A percentile compares a stretch with the other conserved stretches of the same genome.
phyloP scores from a whole-genome alignment of 768 basidiomycete species.

The Lentinus brumalis region DNA sequence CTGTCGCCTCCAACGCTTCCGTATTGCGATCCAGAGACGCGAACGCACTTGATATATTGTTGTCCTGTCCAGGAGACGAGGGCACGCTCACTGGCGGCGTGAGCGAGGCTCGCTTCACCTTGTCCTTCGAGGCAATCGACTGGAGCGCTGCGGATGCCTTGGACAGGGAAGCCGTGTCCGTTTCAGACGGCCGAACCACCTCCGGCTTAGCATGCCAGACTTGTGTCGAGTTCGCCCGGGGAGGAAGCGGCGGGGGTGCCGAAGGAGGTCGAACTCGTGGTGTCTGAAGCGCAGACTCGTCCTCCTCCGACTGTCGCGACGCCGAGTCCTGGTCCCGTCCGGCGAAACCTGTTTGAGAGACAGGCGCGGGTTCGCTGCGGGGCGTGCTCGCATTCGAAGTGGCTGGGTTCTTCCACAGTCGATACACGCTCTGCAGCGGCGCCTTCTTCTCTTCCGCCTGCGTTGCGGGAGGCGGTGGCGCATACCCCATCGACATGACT shows the following conservation, averaged over 20 bases:
- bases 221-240: conserved; percentile 39
- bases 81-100: conserved; percentile 12
- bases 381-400: conserved; percentile 2
- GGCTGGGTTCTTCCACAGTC: conserved; percentile 67
- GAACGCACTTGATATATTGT: not conserved
- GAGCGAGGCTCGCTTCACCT: conserved; percentile 28
- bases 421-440: conserved; percentile 69
- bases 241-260: conserved; percentile 49
- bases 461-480: conserved; percentile 51
- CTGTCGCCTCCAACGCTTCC: not conserved
- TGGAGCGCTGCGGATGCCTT: conserved; percentile 59
- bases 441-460: conserved; percentile 46
- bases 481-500: conserved; percentile 83
- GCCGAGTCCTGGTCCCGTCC: conserved; percentile 25
- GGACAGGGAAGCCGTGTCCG: conserved; percentile 26
- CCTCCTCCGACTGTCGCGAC: not conserved
- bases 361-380: conserved; percentile 13
- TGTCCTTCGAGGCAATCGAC: conserved; percentile 48
- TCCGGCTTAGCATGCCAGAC: conserved; percentile 33
- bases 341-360: conserved; percentile 22
- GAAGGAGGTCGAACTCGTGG: conserved; percentile 10
- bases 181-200: conserved; percentile 19
- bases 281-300: not conserved
- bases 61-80: conserved; percentile 17
- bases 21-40: not conserved